phyloP scores from a whole-genome alignment of 495 filamentous ascomycete species.

The Patellaria atrata region DNA sequence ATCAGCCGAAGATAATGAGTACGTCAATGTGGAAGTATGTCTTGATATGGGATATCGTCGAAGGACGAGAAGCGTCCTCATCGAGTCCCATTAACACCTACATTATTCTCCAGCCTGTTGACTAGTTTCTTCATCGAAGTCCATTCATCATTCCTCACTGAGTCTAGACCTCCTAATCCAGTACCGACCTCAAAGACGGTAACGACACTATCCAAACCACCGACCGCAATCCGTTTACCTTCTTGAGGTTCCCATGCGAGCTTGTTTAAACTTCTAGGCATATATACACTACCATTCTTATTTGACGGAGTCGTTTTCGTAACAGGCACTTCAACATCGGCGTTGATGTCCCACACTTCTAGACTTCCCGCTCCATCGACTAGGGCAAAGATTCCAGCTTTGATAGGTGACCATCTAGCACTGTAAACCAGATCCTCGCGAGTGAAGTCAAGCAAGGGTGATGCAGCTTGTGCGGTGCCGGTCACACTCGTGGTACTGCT shows the following conservation, averaged over 20 bases:
- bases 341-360: conserved; percentile 88
- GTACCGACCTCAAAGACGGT: conserved; percentile 88
- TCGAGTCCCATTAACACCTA: conserved; percentile 1
- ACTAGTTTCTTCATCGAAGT: conserved; percentile 74
- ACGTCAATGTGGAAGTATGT: no score
- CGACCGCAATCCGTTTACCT: conserved; percentile 72
- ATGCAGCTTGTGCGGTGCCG: conserved; percentile 33
- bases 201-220: conserved; percentile 77
- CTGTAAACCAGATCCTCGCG: conserved; percentile 96
- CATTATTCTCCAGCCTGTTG: conserved; percentile 41
- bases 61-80: no score
- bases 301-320: conserved; percentile 55
- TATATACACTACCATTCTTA: conserved; percentile 37
- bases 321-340: conserved; percentile 82
- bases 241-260: conserved; percentile 84
- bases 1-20: background rate
- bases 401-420: conserved; percentile 80
- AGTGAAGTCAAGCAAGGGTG: conserved; percentile 73
- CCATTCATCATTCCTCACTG: conserved; percentile 78
- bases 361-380: conserved; percentile 89
- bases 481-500: conserved; percentile 31
- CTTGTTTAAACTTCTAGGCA: conserved; percentile 78
- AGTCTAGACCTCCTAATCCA: conserved; percentile 67
- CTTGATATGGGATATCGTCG: no score
- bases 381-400: conserved; percentile 81